Evolutionary conservation across 2,329 filamentous ascomycete genomes (phyloP).

Genomic region (Clarireedia homoeocarpa): DNA sequence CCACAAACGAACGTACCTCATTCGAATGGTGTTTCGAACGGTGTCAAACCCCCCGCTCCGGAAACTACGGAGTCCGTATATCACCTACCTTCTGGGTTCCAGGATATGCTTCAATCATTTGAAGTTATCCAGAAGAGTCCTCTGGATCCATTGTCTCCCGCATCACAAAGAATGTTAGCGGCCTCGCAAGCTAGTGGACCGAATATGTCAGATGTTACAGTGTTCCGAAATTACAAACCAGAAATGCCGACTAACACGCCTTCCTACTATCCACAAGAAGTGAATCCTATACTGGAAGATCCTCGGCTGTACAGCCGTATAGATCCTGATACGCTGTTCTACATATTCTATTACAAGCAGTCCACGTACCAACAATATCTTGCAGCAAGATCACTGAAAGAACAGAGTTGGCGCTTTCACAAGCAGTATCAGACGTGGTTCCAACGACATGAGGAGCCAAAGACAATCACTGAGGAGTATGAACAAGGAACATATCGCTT

Average conservation of each 20-base stretch:
- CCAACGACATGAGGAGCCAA: constrained; percentile 95
- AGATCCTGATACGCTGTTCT: constrained; percentile 94
- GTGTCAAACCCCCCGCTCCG: constrained; percentile 34
- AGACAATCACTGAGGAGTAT: constrained; percentile 96
- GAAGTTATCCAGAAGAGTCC: constrained; percentile 55
- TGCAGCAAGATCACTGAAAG: constrained; percentile 92
- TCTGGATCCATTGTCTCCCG: constrained; percentile 40
- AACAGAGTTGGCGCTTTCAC: constrained; percentile 98
- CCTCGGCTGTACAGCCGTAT: constrained; percentile 80
- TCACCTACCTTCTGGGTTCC: constrained; percentile 80
- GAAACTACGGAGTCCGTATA: constrained; percentile 69
- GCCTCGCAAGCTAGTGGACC: constrained; percentile 68
- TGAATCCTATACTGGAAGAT: constrained; percentile 87
- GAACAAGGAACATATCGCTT: constrained; percentile 98
- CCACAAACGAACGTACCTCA: constrained; percentile 26
- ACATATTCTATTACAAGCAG: constrained; percentile 98
- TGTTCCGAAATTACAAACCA: constrained; percentile 76
- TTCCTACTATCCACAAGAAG: constrained; percentile 84
- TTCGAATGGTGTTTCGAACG: constrained; percentile 46
- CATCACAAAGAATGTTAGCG: constrained; percentile 66
- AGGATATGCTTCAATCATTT: constrained; percentile 86
- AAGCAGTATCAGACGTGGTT: constrained; percentile 99
- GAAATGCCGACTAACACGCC: constrained; percentile 72
- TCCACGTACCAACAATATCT: constrained; percentile 93
- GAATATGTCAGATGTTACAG: constrained; percentile 68